These are phyloP conservation scores for Cadophora sp. DNA, from an alignment of 2,329 filamentous ascomycete genomes.

Conservation along the genomic window DNA sequence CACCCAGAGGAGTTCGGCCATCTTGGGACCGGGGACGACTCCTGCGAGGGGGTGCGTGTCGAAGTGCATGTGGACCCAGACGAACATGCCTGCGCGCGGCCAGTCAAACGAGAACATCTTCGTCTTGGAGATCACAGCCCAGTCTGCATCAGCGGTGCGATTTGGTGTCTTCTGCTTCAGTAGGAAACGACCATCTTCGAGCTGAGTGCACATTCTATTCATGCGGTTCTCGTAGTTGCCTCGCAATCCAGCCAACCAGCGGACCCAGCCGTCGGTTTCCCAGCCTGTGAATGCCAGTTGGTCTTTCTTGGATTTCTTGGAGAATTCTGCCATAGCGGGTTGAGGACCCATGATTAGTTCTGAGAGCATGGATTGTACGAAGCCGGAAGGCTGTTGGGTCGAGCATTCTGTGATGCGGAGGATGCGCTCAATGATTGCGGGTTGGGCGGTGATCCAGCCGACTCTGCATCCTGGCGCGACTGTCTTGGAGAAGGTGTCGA, in stretches of 20 bases:
- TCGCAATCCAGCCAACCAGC: slow-evolving; percentile 86
- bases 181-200: slow-evolving; percentile 72
- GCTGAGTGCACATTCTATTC: slow-evolving; percentile 75
- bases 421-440: slow-evolving; percentile 76
- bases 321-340: slow-evolving; percentile 53
- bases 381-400: slow-evolving; percentile 87
- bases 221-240: slow-evolving; percentile 87
- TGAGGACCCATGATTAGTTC: slow-evolving; percentile 78
- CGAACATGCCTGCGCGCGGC: slow-evolving; percentile 90
- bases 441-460: slow-evolving; percentile 90
- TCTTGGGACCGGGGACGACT: slow-evolving; percentile 57
- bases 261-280: slow-evolving; percentile 85
- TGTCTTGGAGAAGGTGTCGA: slow-evolving; percentile 95
- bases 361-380: slow-evolving; percentile 84
- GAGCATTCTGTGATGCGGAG: slow-evolving; percentile 75
- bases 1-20: slow-evolving; percentile 73
- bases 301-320: slow-evolving; percentile 47
- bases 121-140: slow-evolving; percentile 78
- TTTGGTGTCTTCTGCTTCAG: slow-evolving; percentile 66
- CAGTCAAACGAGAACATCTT: slow-evolving; percentile 78
- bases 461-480: slow-evolving; percentile 88
- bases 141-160: slow-evolving; percentile 67
- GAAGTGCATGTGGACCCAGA: slow-evolving; percentile 80
- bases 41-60: slow-evolving; percentile 73
- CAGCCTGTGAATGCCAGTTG: slow-evolving; percentile 62